Conservation (phyloP, 306 rosid species). For the Ceratonia siliqua region DNA sequence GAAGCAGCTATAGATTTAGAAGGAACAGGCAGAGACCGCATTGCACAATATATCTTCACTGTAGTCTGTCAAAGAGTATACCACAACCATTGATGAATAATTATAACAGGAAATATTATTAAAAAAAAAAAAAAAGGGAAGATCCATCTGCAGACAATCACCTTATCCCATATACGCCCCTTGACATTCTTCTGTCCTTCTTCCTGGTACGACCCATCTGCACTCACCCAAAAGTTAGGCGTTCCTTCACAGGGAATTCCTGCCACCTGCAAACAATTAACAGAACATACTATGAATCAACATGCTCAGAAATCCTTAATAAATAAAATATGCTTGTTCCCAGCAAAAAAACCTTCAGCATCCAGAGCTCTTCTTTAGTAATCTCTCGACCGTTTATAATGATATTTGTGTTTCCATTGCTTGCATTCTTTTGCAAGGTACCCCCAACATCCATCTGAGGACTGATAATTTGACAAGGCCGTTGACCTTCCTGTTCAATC, state of each 20-base stretch:
- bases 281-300: slow-evolving; percentile 8
- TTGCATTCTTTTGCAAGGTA: slow-evolving; percentile 43
- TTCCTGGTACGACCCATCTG: slow-evolving; percentile 77
- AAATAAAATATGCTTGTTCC: slow-evolving; percentile 1
- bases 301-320: neutral
- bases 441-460: slow-evolving; percentile 64
- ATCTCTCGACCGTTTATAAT: slow-evolving; percentile 61
- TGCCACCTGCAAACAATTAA: slow-evolving; percentile 57
- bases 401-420: slow-evolving; percentile 74
- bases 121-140: slow-evolving; percentile 6
- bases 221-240: slow-evolving; percentile 67
- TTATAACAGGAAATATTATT: too few species aligned
- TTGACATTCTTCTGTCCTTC: slow-evolving; percentile 63
- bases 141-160: slow-evolving; percentile 34
- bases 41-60: slow-evolving; percentile 49
- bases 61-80: slow-evolving; percentile 40
- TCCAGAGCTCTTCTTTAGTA: slow-evolving; percentile 51
- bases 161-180: slow-evolving; percentile 81
- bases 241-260: slow-evolving; percentile 82
- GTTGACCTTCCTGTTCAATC: slow-evolving; percentile 58
- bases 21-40: slow-evolving; percentile 64
- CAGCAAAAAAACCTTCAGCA: slow-evolving; percentile 58
- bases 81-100: slow-evolving; percentile 25
- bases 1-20: slow-evolving; percentile 26
- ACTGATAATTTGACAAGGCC: slow-evolving; percentile 65